Percentiles rank a stretch among this genome's conserved stretches.
These are phyloP conservation scores for Hanseniaspora pseudoguilliermondii DNA, from an alignment of 805 yeast genomes.

Conservation along the genomic window DNA sequence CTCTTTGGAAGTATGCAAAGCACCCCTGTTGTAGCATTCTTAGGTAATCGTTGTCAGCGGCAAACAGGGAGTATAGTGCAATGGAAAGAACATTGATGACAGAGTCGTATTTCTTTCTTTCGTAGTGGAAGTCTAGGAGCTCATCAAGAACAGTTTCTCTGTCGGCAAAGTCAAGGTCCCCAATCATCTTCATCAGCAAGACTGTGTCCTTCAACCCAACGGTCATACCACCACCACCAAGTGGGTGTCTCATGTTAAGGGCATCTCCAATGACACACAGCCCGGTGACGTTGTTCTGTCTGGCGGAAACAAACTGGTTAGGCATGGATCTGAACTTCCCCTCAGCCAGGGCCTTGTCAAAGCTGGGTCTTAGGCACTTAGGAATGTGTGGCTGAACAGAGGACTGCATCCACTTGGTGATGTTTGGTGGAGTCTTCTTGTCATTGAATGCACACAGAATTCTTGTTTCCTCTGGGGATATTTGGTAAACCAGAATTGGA, in stretches of 20 bases:
- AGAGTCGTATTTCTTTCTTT: slow-evolving; percentile 65
- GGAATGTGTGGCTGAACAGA: slow-evolving; percentile 65
- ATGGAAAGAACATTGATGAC: slow-evolving; percentile 84
- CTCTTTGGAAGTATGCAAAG: slow-evolving; percentile 68
- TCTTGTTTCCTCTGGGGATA: slow-evolving; percentile 69
- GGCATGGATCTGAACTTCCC: slow-evolving; percentile 76
- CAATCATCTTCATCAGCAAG: slow-evolving; percentile 40
- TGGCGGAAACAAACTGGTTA: slow-evolving; percentile 77
- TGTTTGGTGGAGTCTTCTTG: slow-evolving; percentile 56
- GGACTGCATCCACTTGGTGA: slow-evolving; percentile 45
- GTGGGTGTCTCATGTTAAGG: slow-evolving; percentile 92
- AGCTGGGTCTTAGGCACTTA: slow-evolving; percentile 47
- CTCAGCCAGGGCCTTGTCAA: slow-evolving; percentile 46
- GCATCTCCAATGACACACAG: slow-evolving; percentile 82
- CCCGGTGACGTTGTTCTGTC: slow-evolving; percentile 58
- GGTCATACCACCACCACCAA: slow-evolving; percentile 99
- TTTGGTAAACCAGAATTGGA: slow-evolving; percentile 82
- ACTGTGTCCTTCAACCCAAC: slow-evolving; percentile 84
- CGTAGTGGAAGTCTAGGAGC: slow-evolving; percentile 55
- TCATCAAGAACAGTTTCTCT: slow-evolving; percentile 43
- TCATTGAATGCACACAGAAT: slow-evolving; percentile 79
- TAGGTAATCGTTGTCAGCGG: slow-evolving; percentile 63
- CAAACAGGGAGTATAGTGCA: slow-evolving; percentile 80
- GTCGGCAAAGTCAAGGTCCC: slow-evolving; percentile 37
- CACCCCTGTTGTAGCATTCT: slow-evolving; percentile 74